These are phyloP conservation scores for Arabidopsis arenosa DNA, from an alignment of 345 rosid species.

Conservation along the genomic window DNA sequence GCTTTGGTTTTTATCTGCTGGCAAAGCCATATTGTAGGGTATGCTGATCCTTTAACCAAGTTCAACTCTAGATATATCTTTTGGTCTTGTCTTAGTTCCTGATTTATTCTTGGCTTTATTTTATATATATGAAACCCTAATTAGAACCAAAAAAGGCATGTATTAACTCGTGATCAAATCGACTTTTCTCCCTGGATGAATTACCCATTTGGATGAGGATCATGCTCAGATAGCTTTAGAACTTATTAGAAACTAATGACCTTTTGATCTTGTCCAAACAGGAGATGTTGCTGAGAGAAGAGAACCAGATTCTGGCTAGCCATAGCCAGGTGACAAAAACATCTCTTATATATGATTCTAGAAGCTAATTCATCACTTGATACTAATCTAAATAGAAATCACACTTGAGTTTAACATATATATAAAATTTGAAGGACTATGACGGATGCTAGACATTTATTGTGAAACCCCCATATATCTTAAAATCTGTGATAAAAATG, in stretches of 20 bases:
- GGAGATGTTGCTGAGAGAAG: slow-evolving; percentile 41
- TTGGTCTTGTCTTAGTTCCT: background rate
- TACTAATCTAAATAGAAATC: background rate
- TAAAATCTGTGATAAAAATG: too few relatives aligned
- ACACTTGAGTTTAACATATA: background rate
- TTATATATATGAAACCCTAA: background rate
- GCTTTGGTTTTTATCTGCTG: background rate
- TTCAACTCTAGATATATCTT: background rate
- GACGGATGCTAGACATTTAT: background rate
- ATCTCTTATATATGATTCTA: background rate
- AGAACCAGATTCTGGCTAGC: slow-evolving; percentile 24
- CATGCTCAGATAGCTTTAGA: background rate
- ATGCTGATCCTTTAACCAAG: background rate
- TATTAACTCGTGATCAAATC: background rate
- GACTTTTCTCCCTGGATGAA: background rate
- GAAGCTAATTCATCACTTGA: slow-evolving; percentile 9
- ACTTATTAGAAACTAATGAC: slow-evolving; percentile 15
- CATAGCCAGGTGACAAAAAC: slow-evolving; percentile 26
- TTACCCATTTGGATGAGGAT: background rate
- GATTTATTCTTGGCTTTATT: background rate
- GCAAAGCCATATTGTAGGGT: background rate
- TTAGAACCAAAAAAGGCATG: background rate
- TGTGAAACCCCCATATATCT: too few relatives aligned
- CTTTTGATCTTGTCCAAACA: slow-evolving; percentile 21
- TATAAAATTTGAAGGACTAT: background rate